phyloP scores from a whole-genome alignment of 345 rosid species.

The Populus deltoides region DNA sequence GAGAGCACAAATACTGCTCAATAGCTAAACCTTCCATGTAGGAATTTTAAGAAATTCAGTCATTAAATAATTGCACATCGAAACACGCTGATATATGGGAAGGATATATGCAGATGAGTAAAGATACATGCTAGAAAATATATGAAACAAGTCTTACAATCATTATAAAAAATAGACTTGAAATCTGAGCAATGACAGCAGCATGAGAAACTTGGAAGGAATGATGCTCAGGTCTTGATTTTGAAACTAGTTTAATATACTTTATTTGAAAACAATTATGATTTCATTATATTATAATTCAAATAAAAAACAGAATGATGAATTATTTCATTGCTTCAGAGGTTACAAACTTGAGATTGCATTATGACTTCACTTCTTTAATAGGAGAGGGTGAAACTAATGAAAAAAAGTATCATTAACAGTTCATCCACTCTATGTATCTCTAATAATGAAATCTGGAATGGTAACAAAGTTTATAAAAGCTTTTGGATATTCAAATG shows the following conservation, averaged over 20 bases:
- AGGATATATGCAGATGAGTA: neutral
- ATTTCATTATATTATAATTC: neutral
- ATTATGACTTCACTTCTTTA: neutral
- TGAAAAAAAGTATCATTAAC: neutral
- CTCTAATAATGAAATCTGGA: neutral
- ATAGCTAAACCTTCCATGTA: neutral
- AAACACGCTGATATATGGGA: neutral
- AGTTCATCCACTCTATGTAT: neutral
- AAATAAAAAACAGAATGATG: neutral
- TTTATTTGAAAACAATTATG: neutral
- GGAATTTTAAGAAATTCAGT: neutral
- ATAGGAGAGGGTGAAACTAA: neutral
- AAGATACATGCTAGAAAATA: neutral
- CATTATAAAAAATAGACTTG: no score
- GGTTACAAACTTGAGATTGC: neutral
- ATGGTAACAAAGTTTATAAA: neutral
- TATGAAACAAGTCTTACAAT: neutral
- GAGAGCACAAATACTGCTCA: neutral
- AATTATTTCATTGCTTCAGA: neutral
- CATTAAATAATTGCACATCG: neutral
- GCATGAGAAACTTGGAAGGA: no score
- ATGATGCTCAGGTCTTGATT: no score
- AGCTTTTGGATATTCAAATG: neutral
- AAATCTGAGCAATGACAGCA: no score
- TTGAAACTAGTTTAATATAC: no score